Evolutionary conservation across 257 asterid species (phyloP), one percentile per base, ranked within the genome.

Genomic region (Solanum sitiens): DNA sequence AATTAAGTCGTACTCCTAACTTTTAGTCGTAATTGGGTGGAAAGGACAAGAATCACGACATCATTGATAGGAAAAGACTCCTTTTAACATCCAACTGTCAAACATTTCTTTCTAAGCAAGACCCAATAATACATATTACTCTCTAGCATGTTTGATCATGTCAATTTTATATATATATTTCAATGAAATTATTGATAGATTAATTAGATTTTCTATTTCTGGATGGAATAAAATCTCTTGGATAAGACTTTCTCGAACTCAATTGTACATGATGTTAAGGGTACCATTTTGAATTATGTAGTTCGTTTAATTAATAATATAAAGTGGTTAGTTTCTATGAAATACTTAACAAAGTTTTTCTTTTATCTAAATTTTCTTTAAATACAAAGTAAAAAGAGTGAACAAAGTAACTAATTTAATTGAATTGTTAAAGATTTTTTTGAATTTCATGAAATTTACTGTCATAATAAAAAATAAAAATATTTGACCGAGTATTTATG

Each of bases 171-270:
- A 27, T 27, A 27, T 27, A 27, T 27, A 27, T 21, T 61, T 61
- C 7, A 23, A 2, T 1, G 0, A 21, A 9, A 20, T 59, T 3
- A 9, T 5, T 21, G 1, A 0, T 0, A 59, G 13, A 21, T 23
- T 23, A 23, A 0, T 14, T 61, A 10, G 2, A 61, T 61, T 21
- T 61, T 61, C 7, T 9, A 0, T 23, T 23, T 61, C 0, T 59
- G 3, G n/a, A 2, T 8, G 20, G 67, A 59, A 59, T 59, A 20
- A 59, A 5, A 20, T 59, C 5, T 59, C 0, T 59, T 2, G 65
- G 2, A 20, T 3, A 5, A 20, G 5, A 0, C 23, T 56, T 20
- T 56, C 10, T 20, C 25, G 0, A 59, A 20, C 11, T 59, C 11
- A 21, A 59, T 21, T 59, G 27, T 21, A 59, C 27, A 20, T 59